Evolutionary conservation across 179 eudicot genomes (phyloP), one percentile per base, ranked within the genome.

Genomic region (Camellia oleifera): DNA sequence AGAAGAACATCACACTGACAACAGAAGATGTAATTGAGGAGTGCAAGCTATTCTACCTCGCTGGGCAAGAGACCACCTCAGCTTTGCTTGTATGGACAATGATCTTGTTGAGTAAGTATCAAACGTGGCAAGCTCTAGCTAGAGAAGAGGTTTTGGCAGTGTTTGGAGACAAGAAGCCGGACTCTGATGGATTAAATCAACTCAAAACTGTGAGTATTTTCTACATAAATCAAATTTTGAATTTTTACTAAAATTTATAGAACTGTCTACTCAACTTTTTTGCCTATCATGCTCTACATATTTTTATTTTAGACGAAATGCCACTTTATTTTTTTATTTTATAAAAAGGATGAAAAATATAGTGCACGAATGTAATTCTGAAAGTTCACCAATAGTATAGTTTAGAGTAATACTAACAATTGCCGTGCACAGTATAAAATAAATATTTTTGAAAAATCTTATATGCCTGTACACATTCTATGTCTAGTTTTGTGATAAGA

Each of bases 31-130:
- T 81, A 11, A 66, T 79, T 6, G 80, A 83, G 5, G 92, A 89
- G 50, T 86, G 92, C 82, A 86, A 85, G 81, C 50, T 85, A 54
- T 85, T 88, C 80, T 90, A 86, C 81, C 44, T 89, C 40, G 89
- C 91, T 0, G 94, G 94, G 14, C 89, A 88, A 74, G 94, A 83
- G 9, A 84, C 88, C 12, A 86, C 92, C 1, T 84, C 91, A 0
- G 17, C 13, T 48, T 79, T 89, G 50, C 80, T 91, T 5, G 67
- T 68, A 0, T 91, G 92, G 94, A 84, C 90, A 26, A 71, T 91
- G 83, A 75, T 88, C 48, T 5, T 91, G 58, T 60, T 91, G 66
- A 72, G 84, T 68, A 82, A 81, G 71, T 80, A 90, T 68, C 86
- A 56, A 61, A 74, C 76, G 2, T 90, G 90, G 90, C 91, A 87